phyloP scores from a whole-genome alignment of 805 yeast genomes.

The Starmerella stellata region DNA sequence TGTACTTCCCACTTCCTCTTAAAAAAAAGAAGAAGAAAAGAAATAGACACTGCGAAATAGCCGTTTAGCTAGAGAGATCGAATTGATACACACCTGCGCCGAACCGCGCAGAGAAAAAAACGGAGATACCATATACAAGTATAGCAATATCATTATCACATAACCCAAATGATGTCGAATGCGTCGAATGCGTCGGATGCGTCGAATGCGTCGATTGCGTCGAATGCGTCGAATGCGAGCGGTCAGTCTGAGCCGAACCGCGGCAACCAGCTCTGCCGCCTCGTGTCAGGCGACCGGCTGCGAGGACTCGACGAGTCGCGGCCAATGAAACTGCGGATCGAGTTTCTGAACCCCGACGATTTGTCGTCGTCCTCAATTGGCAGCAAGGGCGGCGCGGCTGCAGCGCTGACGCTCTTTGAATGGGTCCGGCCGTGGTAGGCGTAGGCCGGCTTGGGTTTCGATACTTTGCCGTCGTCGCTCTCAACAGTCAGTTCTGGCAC shows the following conservation, averaged over 20 bases:
- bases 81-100: too few species aligned
- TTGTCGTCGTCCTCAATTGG: slow-evolving; percentile 1
- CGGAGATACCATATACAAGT: too few species aligned
- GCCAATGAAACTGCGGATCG: neutral
- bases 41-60: too few species aligned
- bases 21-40: too few species aligned
- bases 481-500: neutral
- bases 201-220: too few species aligned
- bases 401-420: slow-evolving; percentile 20
- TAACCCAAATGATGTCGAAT: too few species aligned
- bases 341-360: slow-evolving; percentile 7
- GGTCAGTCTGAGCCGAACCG: neutral
- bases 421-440: slow-evolving; percentile 16
- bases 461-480: neutral
- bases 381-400: slow-evolving; percentile 10
- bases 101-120: too few species aligned
- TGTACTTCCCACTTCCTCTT: too few species aligned
- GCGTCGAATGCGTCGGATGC: too few species aligned
- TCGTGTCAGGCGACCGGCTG: slow-evolving; percentile 3
- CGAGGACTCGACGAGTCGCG: slow-evolving; percentile 2
- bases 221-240: neutral
- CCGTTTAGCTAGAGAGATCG: too few species aligned
- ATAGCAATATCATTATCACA: too few species aligned
- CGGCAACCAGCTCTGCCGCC: neutral
- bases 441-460: neutral